Evolutionary conservation across 1,139 yeast species (phyloP), one percentile per base, ranked within the genome.

Genomic region (Saccharomyces pastorianus): DNA sequence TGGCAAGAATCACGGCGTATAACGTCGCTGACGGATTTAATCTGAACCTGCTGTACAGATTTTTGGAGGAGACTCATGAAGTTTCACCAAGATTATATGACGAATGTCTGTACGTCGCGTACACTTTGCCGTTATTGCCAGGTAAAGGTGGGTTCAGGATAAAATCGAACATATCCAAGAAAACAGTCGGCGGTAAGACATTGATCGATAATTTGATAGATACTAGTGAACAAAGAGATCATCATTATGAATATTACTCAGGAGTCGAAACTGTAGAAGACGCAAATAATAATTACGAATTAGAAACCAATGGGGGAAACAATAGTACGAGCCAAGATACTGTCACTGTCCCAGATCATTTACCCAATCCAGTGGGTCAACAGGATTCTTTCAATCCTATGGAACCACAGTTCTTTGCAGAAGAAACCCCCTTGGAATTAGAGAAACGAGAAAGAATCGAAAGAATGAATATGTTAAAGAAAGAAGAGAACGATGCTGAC

Each of bases 51-150:
- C 82, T 89, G 1, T 78, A 86, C 0, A 77, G 78, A 53, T 91
- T 88, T 63, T 71, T 91, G 47, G 75, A 79, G 48, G 76, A 78
- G 14, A 77, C 84, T 53, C 98, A 91, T 68, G 84, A 84, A 63
- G 95, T 90, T 2, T 80, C 88, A 26, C 96, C 97, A 1, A 74
- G 97, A 57, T 69, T 87, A 28, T 91, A 91, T 63, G 97, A 91
- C 68, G 98, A 91, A 63, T 95, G 91, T 6, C 72, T 93, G 32
- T 93, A 90, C 66, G 93, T 89, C 2, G 96, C 96, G 0, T 93
- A 93, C 64, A 80, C 90, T 26, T 74, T 93, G 49, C 99, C 99
- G 0, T 73, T 93, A 34, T 73, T 90, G 3, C 95, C 96, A 0
- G 98, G 98, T 1, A 81, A 80, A 52, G 91, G 87, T 59, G 96